These are phyloP conservation scores for Clitocybe nebularis DNA, from an alignment of 1,284 basidiomycete species.

Conservation along the genomic window DNA sequence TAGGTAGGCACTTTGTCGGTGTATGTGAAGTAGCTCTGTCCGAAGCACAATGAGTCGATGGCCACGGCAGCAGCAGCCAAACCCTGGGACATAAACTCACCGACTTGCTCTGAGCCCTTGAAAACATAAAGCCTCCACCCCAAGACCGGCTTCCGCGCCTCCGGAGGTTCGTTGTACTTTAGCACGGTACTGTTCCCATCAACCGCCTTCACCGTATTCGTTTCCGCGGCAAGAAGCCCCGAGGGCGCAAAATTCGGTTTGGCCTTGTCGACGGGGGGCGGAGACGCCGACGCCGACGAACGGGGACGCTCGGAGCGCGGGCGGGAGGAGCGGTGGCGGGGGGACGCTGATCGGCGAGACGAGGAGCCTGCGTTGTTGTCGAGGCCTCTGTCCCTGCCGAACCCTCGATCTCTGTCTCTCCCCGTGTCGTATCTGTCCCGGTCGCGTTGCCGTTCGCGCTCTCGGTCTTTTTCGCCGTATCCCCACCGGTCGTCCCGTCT, in stretches of 20 bases:
- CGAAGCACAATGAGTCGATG: not conserved
- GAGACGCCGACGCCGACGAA: constrained; percentile 31
- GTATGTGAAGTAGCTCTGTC: constrained; percentile 86
- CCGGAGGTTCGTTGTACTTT: constrained; percentile 98
- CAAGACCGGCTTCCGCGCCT: constrained; percentile 86
- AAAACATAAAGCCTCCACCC: constrained; percentile 98
- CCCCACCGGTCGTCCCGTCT: constrained; percentile 21
- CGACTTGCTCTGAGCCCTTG: constrained; percentile 89
- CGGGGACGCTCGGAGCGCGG: constrained; percentile 25
- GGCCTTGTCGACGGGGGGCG: constrained; percentile 46
- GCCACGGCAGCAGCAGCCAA: constrained; percentile 1
- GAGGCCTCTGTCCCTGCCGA: constrained; percentile 31
- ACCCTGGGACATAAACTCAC: constrained; percentile 47
- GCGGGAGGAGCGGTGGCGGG: constrained; percentile 33
- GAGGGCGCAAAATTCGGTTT: constrained; percentile 89
- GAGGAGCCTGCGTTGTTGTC: constrained; percentile 29
- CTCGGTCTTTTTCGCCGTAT: constrained; percentile 35
- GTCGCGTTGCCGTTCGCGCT: constrained; percentile 40
- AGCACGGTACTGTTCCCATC: constrained; percentile 84
- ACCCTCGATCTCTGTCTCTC: constrained; percentile 25
- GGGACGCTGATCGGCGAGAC: constrained; percentile 56
- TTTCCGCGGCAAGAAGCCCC: constrained; percentile 92
- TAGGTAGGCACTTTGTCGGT: constrained; percentile 91
- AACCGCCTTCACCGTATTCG: constrained; percentile 75
- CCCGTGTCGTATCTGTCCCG: constrained; percentile 36